Conservation (phyloP, 306 rosid genomes). For the Lathyrus tuberosus region DNA sequence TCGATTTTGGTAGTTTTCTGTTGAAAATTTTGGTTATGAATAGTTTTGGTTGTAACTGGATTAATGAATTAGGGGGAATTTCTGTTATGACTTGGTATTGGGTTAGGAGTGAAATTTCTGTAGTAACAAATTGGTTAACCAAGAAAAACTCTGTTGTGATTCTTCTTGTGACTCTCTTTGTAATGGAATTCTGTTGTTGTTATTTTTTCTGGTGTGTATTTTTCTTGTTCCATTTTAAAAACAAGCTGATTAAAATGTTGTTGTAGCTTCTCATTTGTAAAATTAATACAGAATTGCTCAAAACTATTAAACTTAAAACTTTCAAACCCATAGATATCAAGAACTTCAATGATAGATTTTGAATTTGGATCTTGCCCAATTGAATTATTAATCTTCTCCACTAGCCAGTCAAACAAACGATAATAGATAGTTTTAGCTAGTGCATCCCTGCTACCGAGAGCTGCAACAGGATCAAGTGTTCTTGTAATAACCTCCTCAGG, state of each 20-base stretch:
- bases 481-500: constrained; percentile 99
- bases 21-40: no score
- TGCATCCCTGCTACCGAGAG: constrained; percentile 94
- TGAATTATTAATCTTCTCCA: constrained; percentile 90
- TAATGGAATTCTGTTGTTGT: no score
- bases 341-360: constrained; percentile 93
- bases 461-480: constrained; percentile 98
- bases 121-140: no score
- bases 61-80: no score
- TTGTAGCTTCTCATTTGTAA: constrained; percentile 97
- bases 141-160: no score
- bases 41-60: no score
- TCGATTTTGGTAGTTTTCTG: no score
- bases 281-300: constrained; percentile 99
- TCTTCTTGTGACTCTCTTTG: no score
- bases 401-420: constrained; percentile 99
- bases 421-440: constrained; percentile 95
- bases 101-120: no score
- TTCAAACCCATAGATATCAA: constrained; percentile 99
- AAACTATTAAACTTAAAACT: constrained; percentile 97
- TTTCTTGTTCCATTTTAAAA: constrained; percentile 99
- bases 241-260: constrained; percentile 99
- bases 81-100: no score
- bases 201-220: constrained; percentile 95
- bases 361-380: constrained; percentile 99